Evolutionary conservation across 331 rosid species (phyloP).

Genomic region (Phaseolus coccineus): DNA sequence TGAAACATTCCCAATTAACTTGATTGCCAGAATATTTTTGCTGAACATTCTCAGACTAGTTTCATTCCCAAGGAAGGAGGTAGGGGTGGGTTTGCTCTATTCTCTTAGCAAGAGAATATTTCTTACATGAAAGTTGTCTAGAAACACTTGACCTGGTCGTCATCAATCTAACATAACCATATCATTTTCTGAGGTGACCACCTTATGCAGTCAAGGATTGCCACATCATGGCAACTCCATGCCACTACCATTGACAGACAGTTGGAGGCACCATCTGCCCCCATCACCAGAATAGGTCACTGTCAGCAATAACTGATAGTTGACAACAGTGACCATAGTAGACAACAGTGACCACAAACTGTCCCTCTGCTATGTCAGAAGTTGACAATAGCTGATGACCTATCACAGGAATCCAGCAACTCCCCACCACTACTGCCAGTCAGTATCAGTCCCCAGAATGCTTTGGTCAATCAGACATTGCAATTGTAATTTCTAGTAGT

Average conservation of each 20-base stretch:
- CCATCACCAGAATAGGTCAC: background rate
- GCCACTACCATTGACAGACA: background rate
- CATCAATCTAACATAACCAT: too few relatives aligned
- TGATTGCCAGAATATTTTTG: background rate
- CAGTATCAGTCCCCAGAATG: slow-evolving; percentile 21
- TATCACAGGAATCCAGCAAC: slow-evolving; percentile 14
- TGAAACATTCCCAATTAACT: background rate
- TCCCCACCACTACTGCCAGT: background rate
- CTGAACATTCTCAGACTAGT: background rate
- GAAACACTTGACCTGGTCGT: background rate
- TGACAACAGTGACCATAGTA: background rate
- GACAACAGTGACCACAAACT: background rate
- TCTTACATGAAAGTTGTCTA: background rate
- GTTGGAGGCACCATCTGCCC: background rate
- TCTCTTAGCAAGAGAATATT: background rate
- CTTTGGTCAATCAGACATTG: slow-evolving; percentile 2
- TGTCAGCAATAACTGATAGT: background rate
- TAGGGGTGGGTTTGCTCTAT: background rate
- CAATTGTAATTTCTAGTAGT: slow-evolving; percentile 13
- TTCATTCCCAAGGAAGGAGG: background rate
- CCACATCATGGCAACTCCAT: background rate
- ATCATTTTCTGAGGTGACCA: too few relatives aligned
- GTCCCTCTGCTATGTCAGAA: slow-evolving; percentile 6
- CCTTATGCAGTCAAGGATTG: background rate
- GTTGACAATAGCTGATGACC: background rate